A percentile compares a stretch with the other conserved stretches of the same genome.
Conservation (phyloP, 352 stramenopile genomes). For the Phytophthora pistaciae region DNA sequence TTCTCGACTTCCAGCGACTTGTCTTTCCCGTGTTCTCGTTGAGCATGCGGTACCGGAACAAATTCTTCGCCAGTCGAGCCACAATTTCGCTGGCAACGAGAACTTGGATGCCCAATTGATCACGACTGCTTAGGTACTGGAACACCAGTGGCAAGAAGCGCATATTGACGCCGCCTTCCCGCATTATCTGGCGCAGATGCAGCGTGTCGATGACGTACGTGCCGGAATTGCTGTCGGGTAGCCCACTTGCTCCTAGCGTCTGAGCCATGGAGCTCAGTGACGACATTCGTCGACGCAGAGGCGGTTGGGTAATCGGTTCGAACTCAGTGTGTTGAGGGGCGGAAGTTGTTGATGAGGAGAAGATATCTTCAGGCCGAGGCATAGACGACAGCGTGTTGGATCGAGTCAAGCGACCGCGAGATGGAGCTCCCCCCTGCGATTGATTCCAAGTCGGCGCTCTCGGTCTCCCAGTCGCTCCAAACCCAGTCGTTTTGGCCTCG, state of each 20-base stretch:
- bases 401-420: constrained; percentile 28
- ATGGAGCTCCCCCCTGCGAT: constrained; percentile 12
- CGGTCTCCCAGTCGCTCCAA: constrained; percentile 11
- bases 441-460: constrained; percentile 23
- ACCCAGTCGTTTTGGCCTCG: background rate
- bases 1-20: constrained; percentile 65
- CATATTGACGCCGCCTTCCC: constrained; percentile 71
- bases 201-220: constrained; percentile 80
- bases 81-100: constrained; percentile 80
- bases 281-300: constrained; percentile 41
- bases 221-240: constrained; percentile 29
- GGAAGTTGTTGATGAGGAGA: constrained; percentile 20
- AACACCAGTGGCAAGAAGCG: constrained; percentile 80
- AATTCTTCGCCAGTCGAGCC: constrained; percentile 72
- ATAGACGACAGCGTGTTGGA: constrained; percentile 45
- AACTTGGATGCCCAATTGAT: constrained; percentile 61
- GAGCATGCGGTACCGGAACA: constrained; percentile 73
- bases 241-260: constrained; percentile 20
- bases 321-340: constrained; percentile 14
- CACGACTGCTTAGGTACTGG: constrained; percentile 39
- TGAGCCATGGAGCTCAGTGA: constrained; percentile 53
- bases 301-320: constrained; percentile 26
- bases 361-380: constrained; percentile 34
- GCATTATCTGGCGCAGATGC: constrained; percentile 70
- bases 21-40: constrained; percentile 53